Evolutionary conservation across 208 protist species (phyloP), one percentile per base, ranked within the genome.

Genomic region (Trypanosoma congolense): DNA sequence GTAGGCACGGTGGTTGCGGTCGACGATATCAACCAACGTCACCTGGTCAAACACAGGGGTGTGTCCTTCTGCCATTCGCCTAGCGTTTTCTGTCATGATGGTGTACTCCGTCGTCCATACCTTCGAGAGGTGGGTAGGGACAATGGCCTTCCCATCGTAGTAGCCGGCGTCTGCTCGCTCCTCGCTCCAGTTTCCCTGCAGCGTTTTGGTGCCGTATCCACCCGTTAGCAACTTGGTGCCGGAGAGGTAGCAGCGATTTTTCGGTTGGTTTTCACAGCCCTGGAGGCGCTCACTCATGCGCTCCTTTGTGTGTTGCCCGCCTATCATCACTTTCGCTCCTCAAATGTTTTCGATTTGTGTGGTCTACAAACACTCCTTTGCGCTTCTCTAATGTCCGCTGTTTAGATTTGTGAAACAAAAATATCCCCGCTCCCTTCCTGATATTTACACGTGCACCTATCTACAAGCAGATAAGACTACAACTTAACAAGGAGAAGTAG

Each of bases 221-320:
- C 55, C 72, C 0, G 82, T 87, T 62, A 77, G 72, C 16, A 79
- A 56, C 38, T 85, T 72, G 21, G 90, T 96, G 31, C 86, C 90
- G 4, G 73, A 76, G 8, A 92, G 67, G 69, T 94, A 92, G 45
- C 90, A 87, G 25, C 86, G 79, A 62, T 93, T 88, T 54, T 77
- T 75, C 3, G 86, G 87, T 53, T 93, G 90, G 57, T 93, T 96
- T 51, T 92, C 83, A 26, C 70, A 75, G 2, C 49, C 19, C 28
- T 58, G 55, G 26, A 93, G 52, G 4, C 84, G 72, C 75, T 96
- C 90, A 57, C 87, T 94, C 41, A 90, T 75, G 44, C 90, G 83
- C 61, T 96, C 86, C 55, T 92, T 90, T 42, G 81, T 86, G 74
- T 93, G 87, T 54, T 96, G 84, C 0, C 86, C 84, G 22, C 87